Percentiles rank a stretch among this genome's conserved stretches.
Conservation (phyloP, 164 flowering plant genomes). For the Stephania japonica region DNA sequence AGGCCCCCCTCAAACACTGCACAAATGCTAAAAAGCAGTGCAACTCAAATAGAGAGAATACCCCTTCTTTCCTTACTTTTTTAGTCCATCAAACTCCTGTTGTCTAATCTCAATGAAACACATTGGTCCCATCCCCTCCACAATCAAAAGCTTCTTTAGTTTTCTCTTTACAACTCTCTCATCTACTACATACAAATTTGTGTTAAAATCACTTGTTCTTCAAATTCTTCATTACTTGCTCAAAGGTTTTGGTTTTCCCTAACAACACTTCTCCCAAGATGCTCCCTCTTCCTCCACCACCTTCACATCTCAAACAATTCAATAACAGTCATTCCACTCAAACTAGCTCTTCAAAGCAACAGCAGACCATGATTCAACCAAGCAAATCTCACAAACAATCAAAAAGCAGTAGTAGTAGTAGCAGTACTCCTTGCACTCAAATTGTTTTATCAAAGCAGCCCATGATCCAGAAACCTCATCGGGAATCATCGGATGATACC, state of each 20-base stretch:
- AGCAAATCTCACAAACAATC: conserved; percentile 7
- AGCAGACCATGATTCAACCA: not conserved
- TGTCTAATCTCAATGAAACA: conserved; percentile 21
- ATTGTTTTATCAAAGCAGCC: conserved; percentile 27
- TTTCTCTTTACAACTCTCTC: conserved; percentile 12
- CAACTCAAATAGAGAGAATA: conserved; percentile 3
- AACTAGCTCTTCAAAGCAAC: conserved; percentile 25
- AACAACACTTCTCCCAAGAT: conserved; percentile 24
- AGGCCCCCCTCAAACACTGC: not conserved
- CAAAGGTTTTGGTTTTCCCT: conserved; percentile 15
- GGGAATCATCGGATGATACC: not conserved
- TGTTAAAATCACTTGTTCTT: conserved; percentile 6
- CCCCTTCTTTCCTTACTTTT: conserved; percentile 5
- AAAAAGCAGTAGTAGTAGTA: not conserved
- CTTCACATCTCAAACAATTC: conserved; percentile 19
- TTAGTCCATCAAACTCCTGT: conserved; percentile 29
- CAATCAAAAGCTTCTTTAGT: conserved; percentile 42
- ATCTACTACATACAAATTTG: not conserved
- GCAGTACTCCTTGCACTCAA: conserved; percentile 27
- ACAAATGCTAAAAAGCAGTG: conserved; percentile 4
- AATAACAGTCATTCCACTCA: conserved; percentile 27
- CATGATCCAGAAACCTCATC: not conserved
- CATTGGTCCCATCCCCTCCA: conserved; percentile 28
- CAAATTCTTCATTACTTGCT: conserved; percentile 14
- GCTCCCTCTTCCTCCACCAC: conserved; percentile 31